A percentile compares a stretch with the other conserved stretches of the same genome.
Conservation (phyloP, 2,329 filamentous ascomycete genomes). For the Colletotrichum tofieldiae region DNA sequence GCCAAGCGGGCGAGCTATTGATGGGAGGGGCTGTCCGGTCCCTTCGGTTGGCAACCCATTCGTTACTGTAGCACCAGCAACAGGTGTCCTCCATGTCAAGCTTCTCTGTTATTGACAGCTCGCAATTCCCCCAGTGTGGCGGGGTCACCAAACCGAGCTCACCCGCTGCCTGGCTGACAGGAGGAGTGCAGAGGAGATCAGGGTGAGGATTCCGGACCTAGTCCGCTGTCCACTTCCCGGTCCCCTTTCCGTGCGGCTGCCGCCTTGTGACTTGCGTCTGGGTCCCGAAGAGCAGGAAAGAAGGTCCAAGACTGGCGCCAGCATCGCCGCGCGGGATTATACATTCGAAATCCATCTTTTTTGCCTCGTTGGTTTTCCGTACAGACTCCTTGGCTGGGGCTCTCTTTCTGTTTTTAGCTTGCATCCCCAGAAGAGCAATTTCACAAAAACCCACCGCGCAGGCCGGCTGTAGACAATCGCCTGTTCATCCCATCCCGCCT, state of each 20-base stretch:
- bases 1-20: neutral
- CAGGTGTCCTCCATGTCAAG: neutral
- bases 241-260: neutral
- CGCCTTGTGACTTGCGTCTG: neutral
- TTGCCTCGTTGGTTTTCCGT: neutral
- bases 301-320: neutral
- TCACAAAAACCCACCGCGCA: conserved; percentile 11
- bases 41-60: neutral
- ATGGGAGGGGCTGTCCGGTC: neutral
- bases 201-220: neutral
- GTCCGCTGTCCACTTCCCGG: neutral
- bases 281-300: neutral
- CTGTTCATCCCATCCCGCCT: conserved; percentile 30
- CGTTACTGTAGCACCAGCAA: neutral
- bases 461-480: conserved; percentile 15
- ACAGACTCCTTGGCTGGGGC: neutral
- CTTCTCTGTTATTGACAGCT: neutral
- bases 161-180: neutral
- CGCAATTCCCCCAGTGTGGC: neutral
- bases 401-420: conserved; percentile 18
- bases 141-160: neutral
- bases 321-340: neutral
- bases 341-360: neutral
- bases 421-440: neutral
- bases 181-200: neutral